phyloP scores from a whole-genome alignment of 108 stramenopile species.

The Skeletonema costatum region DNA sequence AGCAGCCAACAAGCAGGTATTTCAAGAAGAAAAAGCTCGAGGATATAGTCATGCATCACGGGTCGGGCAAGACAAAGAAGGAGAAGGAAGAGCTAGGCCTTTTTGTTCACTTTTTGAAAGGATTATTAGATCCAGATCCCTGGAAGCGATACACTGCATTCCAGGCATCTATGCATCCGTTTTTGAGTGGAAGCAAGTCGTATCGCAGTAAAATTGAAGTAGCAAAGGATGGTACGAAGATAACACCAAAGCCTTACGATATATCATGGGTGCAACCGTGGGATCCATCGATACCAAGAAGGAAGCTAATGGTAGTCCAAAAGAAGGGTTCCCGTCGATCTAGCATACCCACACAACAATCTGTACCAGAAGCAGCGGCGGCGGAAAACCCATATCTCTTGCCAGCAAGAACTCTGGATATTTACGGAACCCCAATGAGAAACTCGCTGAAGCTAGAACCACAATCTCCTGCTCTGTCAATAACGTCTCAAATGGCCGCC shows the following conservation, averaged over 20 bases:
- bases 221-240: conserved; percentile 22
- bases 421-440: conserved; percentile 27
- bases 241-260: conserved; percentile 51
- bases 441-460: conserved; percentile 10
- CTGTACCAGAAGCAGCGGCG: conserved; percentile 40
- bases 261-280: conserved; percentile 81
- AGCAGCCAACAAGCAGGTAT: conserved; percentile 81
- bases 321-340: conserved; percentile 29
- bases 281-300: conserved; percentile 72
- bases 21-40: conserved; percentile 70
- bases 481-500: conserved; percentile 38
- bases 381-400: conserved; percentile 11
- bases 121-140: conserved; percentile 81
- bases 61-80: conserved; percentile 47
- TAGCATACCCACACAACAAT: conserved; percentile 32
- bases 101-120: conserved; percentile 82
- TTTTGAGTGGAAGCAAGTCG: conserved; percentile 58
- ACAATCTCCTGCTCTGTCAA: conserved; percentile 23
- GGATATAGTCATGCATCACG: conserved; percentile 82
- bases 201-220: conserved; percentile 33
- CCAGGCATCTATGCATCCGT: conserved; percentile 81
- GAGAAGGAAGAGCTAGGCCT: conserved; percentile 60
- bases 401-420: not conserved
- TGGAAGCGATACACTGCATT: conserved; percentile 84
- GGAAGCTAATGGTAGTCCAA: conserved; percentile 59